Conservation (phyloP, 1,139 yeast genomes). For the Diutina scorzettiae region DNA sequence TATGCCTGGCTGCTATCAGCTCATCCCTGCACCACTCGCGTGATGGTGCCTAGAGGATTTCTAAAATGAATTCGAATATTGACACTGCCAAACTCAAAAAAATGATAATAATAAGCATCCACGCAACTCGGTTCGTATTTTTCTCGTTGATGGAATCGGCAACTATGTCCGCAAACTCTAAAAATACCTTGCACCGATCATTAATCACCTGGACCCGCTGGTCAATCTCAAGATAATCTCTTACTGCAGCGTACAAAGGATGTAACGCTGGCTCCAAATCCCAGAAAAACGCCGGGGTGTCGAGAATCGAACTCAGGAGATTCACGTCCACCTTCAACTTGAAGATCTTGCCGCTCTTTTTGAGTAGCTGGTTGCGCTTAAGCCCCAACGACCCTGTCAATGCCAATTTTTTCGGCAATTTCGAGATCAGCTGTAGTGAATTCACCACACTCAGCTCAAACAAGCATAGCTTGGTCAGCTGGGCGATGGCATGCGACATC, state of each 20-base stretch:
- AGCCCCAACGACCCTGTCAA: constrained; percentile 78
- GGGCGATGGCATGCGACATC: constrained; percentile 94
- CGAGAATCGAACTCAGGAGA: constrained; percentile 77
- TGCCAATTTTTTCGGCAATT: constrained; percentile 81
- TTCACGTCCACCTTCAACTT: constrained; percentile 89
- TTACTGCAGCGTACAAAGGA: constrained; percentile 78
- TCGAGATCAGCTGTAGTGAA: constrained; percentile 71
- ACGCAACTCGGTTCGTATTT: constrained; percentile 82
- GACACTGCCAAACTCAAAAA: constrained; percentile 65
- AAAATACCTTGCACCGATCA: constrained; percentile 85
- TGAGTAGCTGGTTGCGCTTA: constrained; percentile 65
- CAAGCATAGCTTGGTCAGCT: constrained; percentile 80
- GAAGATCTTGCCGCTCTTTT: constrained; percentile 82
- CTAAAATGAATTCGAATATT: constrained; percentile 30
- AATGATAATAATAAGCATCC: constrained; percentile 80
- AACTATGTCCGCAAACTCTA: constrained; percentile 86
- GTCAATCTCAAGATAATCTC: constrained; percentile 90
- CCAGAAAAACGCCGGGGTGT: constrained; percentile 96
- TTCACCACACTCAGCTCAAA: constrained; percentile 89
- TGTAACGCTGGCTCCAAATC: constrained; percentile 90
- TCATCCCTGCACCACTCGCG: too few species aligned
- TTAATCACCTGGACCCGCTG: constrained; percentile 87
- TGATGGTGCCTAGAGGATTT: constrained; percentile 7
- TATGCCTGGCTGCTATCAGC: too few species aligned
- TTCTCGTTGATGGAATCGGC: constrained; percentile 91